Percentiles rank a stretch among this genome's conserved stretches.
phyloP scores from a whole-genome alignment of 257 asterid species.

The Eustoma russellianum region DNA sequence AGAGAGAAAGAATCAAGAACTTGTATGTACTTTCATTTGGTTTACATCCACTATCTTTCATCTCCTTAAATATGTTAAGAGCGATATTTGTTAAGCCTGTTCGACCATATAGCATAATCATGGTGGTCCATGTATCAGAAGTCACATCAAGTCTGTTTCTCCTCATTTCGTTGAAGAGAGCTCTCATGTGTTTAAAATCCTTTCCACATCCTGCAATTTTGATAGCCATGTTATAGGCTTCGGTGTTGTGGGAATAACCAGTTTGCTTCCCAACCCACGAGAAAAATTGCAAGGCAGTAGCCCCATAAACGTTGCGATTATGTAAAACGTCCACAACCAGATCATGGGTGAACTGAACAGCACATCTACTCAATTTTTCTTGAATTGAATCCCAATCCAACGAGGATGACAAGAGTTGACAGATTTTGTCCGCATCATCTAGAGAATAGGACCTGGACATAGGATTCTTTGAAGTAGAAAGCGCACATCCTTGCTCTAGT shows the following conservation, averaged over 20 bases:
- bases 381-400: constrained; percentile 47
- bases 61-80: constrained; percentile 49
- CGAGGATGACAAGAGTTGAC: constrained; percentile 40
- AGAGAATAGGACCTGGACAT: constrained; percentile 12
- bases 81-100: constrained; percentile 73
- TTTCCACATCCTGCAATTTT: constrained; percentile 78
- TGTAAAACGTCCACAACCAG: constrained; percentile 48
- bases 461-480: constrained; percentile 10
- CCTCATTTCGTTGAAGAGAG: constrained; percentile 63
- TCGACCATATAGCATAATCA: constrained; percentile 82
- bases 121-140: constrained; percentile 81
- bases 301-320: constrained; percentile 31
- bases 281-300: constrained; percentile 50
- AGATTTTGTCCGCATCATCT: constrained; percentile 27
- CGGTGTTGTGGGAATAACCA: constrained; percentile 44
- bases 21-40: constrained; percentile 50
- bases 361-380: constrained; percentile 45
- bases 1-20: constrained; percentile 48
- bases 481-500: constrained; percentile 13
- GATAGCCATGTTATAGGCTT: constrained; percentile 65
- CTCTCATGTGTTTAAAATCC: constrained; percentile 71
- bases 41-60: constrained; percentile 48
- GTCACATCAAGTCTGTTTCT: constrained; percentile 49
- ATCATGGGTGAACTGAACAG: constrained; percentile 36
- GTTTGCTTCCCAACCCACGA: constrained; percentile 58